phyloP scores from a whole-genome alignment of 495 filamentous ascomycete genomes.

The Hypomontagnella submonticulosa region DNA sequence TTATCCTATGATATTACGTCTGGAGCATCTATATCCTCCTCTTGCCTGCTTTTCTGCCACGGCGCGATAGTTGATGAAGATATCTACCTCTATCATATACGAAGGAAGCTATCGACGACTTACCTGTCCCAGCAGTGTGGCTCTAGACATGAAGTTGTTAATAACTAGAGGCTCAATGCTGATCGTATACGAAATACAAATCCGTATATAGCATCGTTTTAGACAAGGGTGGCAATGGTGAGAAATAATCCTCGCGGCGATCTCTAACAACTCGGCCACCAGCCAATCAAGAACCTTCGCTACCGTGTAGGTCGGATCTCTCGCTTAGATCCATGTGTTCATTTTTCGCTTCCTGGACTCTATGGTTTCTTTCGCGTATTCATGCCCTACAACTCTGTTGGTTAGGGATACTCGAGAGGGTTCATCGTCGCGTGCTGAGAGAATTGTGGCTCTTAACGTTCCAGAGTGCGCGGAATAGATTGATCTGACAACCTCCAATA shows the following conservation, averaged over 20 bases:
- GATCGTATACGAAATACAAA: constrained; percentile 34
- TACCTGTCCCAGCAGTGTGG: neutral
- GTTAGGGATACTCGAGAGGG: neutral
- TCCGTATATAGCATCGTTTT: constrained; percentile 3
- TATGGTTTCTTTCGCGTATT: neutral
- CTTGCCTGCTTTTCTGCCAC: too few relatives aligned
- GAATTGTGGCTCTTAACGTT: neutral
- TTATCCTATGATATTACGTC: too few relatives aligned
- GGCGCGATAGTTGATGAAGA: too few relatives aligned
- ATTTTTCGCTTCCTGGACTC: neutral
- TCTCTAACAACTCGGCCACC: constrained; percentile 13
- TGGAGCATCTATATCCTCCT: too few relatives aligned
- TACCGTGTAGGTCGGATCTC: constrained; percentile 2
- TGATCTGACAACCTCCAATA: neutral
- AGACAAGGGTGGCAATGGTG: constrained; percentile 9
- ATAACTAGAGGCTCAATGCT: constrained; percentile 35
- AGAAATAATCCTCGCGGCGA: constrained; percentile 23
- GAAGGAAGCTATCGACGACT: neutral
- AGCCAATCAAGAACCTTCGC: constrained; percentile 15
- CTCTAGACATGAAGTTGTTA: constrained; percentile 7
- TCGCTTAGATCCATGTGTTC: constrained; percentile 9
- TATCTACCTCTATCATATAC: too few relatives aligned
- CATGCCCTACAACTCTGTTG: too few relatives aligned
- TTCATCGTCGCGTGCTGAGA: neutral
- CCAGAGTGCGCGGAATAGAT: neutral